These are phyloP conservation scores for Penicillium sp. DNA, from an alignment of 2,329 filamentous ascomycete genomes.

Conservation along the genomic window DNA sequence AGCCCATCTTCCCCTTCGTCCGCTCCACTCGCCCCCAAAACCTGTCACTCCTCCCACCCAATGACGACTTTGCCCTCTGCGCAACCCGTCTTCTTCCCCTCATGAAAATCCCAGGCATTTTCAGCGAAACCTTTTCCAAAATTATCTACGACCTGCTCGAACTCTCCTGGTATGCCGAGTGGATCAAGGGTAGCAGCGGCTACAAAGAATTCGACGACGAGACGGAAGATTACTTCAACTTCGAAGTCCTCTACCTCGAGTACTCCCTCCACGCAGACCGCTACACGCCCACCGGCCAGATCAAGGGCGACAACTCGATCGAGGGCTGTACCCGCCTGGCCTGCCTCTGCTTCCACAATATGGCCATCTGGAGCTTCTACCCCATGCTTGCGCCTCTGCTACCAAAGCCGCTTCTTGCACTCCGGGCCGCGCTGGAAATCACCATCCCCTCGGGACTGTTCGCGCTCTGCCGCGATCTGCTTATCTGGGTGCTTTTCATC, in stretches of 20 bases:
- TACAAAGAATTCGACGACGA: constrained; percentile 37
- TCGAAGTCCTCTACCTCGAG: constrained; percentile 41
- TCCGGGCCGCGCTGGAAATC: constrained; percentile 35
- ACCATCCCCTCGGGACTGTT: constrained; percentile 37
- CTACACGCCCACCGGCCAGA: constrained; percentile 35
- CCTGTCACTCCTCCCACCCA: constrained; percentile 33
- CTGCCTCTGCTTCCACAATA: constrained; percentile 43
- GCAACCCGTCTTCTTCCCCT: constrained; percentile 37
- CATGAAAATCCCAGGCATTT: constrained; percentile 38
- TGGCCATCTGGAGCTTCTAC: constrained; percentile 42
- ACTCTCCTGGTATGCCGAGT: constrained; percentile 40
- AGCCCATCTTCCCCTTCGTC: constrained; percentile 42
- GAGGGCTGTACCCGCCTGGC: constrained; percentile 43
- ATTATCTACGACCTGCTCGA: constrained; percentile 39
- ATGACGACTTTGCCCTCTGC: constrained; percentile 30
- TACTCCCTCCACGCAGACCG: constrained; percentile 40
- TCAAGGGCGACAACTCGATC: constrained; percentile 39
- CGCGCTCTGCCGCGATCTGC: constrained; percentile 33
- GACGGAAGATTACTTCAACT: constrained; percentile 43
- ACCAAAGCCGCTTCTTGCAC: constrained; percentile 35
- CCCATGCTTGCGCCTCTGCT: constrained; percentile 38
- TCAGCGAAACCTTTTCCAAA: constrained; percentile 33
- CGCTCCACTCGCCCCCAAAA: constrained; percentile 35
- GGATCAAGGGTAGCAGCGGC: constrained; percentile 33
- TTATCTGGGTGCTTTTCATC: constrained; percentile 42